A percentile compares a stretch with the other conserved stretches of the same genome.
phyloP scores from a whole-genome alignment of 495 filamentous ascomycete genomes.

The Talaromyces liani region DNA sequence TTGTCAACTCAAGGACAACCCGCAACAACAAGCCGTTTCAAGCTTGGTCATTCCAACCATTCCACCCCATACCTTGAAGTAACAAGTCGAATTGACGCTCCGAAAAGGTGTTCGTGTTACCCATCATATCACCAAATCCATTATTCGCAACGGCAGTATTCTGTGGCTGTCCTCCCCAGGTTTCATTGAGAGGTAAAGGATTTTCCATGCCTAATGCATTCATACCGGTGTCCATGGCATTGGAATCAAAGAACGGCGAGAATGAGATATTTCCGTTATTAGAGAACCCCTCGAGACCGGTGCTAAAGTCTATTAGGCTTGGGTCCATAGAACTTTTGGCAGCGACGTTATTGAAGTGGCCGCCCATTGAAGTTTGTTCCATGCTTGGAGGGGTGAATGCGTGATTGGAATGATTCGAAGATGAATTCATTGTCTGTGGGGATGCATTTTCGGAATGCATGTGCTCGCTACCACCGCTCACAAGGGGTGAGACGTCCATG shows the following conservation, averaged over 20 bases:
- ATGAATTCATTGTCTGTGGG: constrained; percentile 29
- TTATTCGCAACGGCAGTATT: background rate
- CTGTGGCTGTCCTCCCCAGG: background rate
- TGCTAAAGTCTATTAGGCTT: constrained; percentile 7
- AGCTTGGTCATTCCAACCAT: constrained; percentile 15
- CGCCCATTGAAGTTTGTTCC: constrained; percentile 18
- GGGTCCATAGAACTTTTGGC: background rate
- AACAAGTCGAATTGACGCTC: constrained; percentile 34
- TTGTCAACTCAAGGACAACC: background rate
- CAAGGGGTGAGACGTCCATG: constrained; percentile 23
- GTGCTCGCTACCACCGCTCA: constrained; percentile 18
- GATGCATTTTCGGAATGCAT: constrained; percentile 27
- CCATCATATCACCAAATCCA: background rate
- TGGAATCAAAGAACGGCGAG: background rate
- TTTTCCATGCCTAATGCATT: constrained; percentile 13
- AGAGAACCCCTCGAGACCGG: constrained; percentile 9
- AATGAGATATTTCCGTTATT: background rate
- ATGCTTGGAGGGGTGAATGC: constrained; percentile 21
- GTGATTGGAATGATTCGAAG: constrained; percentile 27
- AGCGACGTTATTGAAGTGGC: background rate
- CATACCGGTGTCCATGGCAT: background rate
- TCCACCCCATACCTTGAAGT: constrained; percentile 19
- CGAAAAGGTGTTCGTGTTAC: constrained; percentile 16
- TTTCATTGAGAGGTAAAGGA: constrained; percentile 21
- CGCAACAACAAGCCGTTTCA: too few species aligned